Base-by-base conservation (phyloP, 208 protist genomes). In the Trypanosoma cruzi region DNA sequence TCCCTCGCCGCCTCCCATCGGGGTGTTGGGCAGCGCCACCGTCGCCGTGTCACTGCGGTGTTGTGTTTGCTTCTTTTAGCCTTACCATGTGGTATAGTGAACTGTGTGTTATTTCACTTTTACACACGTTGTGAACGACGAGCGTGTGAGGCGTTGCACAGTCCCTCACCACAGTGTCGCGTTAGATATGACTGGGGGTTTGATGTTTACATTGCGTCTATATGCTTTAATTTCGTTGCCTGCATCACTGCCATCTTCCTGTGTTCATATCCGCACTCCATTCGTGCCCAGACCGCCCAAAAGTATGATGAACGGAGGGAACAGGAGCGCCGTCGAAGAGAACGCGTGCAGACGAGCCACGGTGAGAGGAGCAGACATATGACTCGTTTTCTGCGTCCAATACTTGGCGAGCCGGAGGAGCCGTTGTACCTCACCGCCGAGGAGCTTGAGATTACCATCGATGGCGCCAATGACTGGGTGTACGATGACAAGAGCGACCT, bases 401-500 rank as follows among this genome's bases (percentile, higher is more conserved):
- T 68, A 34, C 29, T 18, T 44, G 14, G 54, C 1, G 70, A 80
- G n/a, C 52, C 62, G 52, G 81, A 77, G 32, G 76, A 75, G 40
- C 44, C 75, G 16, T 62, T 63, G 20, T 90, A 90, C 68, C 54
- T 95, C 4, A 95, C 89, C 0, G 89, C 89, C 14, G 71, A 54
- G 31, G 86, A 93, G 66, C 72, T 95, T 8, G 82, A 83, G n/a
- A 79, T 92, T 22, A 59, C 22, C 32, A 95, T 95, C 62, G 64
- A 70, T 4, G 87, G 87, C 32, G 86, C 89, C 10, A 59, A 75
- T 16, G 86, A 95, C 65, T 95, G 89, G 89, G 73, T 95, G 14
- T 95, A 95, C 71, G 86, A 92, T 48, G 80, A 89, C 52, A 75
- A 68, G 36, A 93, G 83, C 71, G 89, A 95, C 66, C 84, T 93